phyloP scores from a whole-genome alignment of 1,139 yeast genomes.

The Yamadazyma spencermartinsiae region DNA sequence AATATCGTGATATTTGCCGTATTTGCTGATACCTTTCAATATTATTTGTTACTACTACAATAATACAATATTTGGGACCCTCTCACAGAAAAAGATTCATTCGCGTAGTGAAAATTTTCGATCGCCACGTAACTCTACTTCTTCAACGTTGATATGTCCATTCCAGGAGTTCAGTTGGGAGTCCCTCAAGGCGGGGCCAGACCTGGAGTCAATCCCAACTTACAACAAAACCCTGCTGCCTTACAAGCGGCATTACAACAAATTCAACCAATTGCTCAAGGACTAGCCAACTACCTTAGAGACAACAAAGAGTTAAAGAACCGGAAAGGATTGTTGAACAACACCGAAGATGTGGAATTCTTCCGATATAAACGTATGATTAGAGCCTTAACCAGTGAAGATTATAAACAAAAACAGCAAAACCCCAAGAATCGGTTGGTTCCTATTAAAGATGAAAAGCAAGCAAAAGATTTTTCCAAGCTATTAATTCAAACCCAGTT shows the following conservation, averaged over 20 bases:
- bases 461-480: constrained; percentile 65
- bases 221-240: constrained; percentile 13
- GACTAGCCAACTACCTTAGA: constrained; percentile 71
- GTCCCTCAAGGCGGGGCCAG: constrained; percentile 13
- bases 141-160: constrained; percentile 12
- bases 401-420: constrained; percentile 58
- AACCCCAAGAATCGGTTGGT: constrained; percentile 61
- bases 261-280: constrained; percentile 30
- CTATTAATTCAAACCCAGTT: constrained; percentile 71
- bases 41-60: no score
- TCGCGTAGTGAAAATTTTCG: background rate
- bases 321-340: constrained; percentile 75
- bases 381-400: constrained; percentile 74
- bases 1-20: no score
- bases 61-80: no score
- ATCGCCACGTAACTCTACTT: background rate
- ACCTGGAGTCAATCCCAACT: constrained; percentile 3
- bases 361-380: constrained; percentile 83
- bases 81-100: no score
- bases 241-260: constrained; percentile 14
- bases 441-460: constrained; percentile 48
- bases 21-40: no score
- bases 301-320: constrained; percentile 67
- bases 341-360: constrained; percentile 68
- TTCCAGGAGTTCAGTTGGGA: constrained; percentile 19